Base-by-base conservation (phyloP, 1,139 yeast genomes). In the Arxiozyma telluris region DNA sequence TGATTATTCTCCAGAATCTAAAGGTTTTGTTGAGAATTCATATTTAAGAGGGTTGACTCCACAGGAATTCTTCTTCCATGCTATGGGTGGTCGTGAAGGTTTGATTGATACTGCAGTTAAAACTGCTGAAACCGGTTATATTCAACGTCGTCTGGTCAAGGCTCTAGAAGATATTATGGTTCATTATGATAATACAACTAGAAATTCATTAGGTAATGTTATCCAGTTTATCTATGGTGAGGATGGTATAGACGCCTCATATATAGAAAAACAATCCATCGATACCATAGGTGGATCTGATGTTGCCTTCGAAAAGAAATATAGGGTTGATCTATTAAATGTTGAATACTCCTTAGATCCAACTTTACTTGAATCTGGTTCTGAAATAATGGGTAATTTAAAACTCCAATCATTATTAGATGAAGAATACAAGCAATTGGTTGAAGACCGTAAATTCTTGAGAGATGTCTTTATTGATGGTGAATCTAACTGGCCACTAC, bases 51-150 rank as follows among this genome's bases (percentile, higher is more conserved):
- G 99, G 46, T 79, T 94, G 67, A 93, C 98, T 18, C 99, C 99
- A 44, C 98, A 93, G 73, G 98, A 94, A 72, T 94, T 94, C 72
- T 94, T 94, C 70, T 93, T 93, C 86, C 99, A 94, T 71, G 98
- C 98, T 54, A 94, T 94, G 98, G 98, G 98, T 65, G 99, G 99
- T 80, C 89, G 99, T 80, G 99, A 93, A 77, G 99, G 99, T 82
- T 81, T 93, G 71, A 93, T 93, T 72, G 99, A 93, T 81, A 93
- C 99, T 56, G 98, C 98, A 18, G 98, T 91, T 51, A 91, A 91
- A 73, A 93, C 98, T 45, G 98, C 99, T 1, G 98, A 93, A 75
- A 93, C 99, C 41, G 99, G 99, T 75, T 93, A 93, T 73, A 94
- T 93, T 69, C 98, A 94, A 76, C 93, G 99, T 78, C 94, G 99